Percentiles rank a stretch among this genome's conserved stretches.
Conservation (phyloP, 768 basidiomycete genomes). For the Mrakia blollopis region DNA sequence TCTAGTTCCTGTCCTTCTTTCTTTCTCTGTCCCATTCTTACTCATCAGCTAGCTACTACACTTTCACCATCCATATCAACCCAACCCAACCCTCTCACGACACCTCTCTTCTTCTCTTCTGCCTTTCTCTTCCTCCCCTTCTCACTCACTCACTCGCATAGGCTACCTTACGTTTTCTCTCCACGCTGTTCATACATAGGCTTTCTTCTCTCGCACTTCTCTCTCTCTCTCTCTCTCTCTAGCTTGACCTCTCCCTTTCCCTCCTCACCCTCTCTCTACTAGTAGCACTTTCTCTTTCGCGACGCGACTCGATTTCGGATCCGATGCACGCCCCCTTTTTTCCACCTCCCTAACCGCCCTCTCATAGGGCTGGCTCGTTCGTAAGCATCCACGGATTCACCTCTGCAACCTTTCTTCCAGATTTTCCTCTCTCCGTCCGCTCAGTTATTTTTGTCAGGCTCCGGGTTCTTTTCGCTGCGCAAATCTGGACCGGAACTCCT, state of each 20-base stretch:
- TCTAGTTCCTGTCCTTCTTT: not conserved
- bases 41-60: not conserved
- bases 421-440: not conserved
- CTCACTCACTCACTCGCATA: not conserved
- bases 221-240: not conserved
- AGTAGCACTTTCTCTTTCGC: not conserved
- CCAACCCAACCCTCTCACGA: not conserved
- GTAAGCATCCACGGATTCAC: too few relatives aligned
- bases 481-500: not conserved
- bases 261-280: not conserved
- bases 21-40: not conserved
- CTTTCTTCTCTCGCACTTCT: not conserved
- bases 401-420: too few relatives aligned
- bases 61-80: not conserved
- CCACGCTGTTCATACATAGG: not conserved
- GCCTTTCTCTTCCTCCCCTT: not conserved
- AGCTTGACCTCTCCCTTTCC: not conserved
- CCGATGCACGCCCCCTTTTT: not conserved
- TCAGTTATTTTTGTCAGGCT: not conserved
- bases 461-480: too few relatives aligned
- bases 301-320: not conserved
- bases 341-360: not conserved
- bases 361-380: not conserved
- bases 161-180: not conserved
- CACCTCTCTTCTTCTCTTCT: not conserved